Conservation (phyloP, 192 early-diverging fungal genomes). For the Backusella westeae region DNA sequence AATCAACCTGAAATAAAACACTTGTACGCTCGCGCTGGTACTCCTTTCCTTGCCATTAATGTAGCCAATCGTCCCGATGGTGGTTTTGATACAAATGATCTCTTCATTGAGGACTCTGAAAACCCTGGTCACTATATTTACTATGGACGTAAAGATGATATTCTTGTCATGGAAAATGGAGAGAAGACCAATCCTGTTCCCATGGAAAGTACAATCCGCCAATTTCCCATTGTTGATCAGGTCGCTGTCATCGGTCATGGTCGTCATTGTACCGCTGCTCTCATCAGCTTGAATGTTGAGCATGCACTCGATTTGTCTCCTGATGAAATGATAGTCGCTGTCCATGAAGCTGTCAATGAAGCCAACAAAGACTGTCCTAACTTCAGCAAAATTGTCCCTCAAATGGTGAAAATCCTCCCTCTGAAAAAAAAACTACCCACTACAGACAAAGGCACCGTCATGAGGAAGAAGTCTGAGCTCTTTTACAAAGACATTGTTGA, state of each 20-base stretch:
- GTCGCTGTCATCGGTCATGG: conserved; percentile 15
- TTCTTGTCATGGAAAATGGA: conserved; percentile 28
- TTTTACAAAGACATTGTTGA: not conserved
- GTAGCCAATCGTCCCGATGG: conserved; percentile 18
- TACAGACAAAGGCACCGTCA: conserved; percentile 31
- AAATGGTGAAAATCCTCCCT: conserved; percentile 33
- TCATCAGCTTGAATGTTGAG: not conserved
- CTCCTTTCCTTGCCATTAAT: conserved; percentile 4
- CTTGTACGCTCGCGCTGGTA: not conserved
- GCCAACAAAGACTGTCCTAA: conserved; percentile 27
- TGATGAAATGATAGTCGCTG: not conserved
- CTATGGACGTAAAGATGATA: conserved; percentile 24
- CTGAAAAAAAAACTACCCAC: not conserved
- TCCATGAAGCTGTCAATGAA: conserved; percentile 1
- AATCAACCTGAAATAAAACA: not conserved
- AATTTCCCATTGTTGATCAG: not conserved
- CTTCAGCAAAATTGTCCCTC: conserved; percentile 13
- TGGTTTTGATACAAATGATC: conserved; percentile 22
- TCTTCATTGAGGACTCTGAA: not conserved
- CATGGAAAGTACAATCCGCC: conserved; percentile 15
- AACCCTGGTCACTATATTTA: conserved; percentile 2
- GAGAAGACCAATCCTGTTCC: conserved; percentile 37
- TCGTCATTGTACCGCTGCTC: conserved; percentile 7
- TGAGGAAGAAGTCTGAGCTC: conserved; percentile 8
- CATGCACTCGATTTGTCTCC: not conserved